A percentile compares a stretch with the other conserved stretches of the same genome.
Conservation (phyloP, 495 filamentous ascomycete genomes). For the Aspergillus nanangensis region DNA sequence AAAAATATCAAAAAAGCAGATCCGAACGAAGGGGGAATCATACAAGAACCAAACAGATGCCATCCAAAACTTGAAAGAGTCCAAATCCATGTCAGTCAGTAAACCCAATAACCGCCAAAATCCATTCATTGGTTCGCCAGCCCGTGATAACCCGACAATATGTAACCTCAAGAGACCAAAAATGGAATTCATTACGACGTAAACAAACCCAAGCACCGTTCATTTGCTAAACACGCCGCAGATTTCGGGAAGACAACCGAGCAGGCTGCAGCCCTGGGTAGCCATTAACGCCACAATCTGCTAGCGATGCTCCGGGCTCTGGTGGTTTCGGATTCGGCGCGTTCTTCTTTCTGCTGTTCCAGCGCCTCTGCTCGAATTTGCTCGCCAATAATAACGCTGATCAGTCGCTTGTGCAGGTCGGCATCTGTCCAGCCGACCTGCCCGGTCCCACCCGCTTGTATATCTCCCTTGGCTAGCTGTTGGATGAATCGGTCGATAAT, state of each 20-base stretch:
- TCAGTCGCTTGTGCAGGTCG: slow-evolving; percentile 40
- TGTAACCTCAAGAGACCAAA: slow-evolving; percentile 19
- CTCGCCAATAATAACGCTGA: slow-evolving; percentile 46
- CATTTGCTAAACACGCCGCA: too few relatives aligned
- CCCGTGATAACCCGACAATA: slow-evolving; percentile 14
- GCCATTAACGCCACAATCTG: slow-evolving; percentile 26
- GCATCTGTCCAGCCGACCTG: slow-evolving; percentile 44
- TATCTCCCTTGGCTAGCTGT: slow-evolving; percentile 32
- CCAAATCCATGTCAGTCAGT: slow-evolving; percentile 11
- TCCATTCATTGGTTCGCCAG: slow-evolving; percentile 9
- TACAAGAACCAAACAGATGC: slow-evolving; percentile 11
- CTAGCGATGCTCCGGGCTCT: slow-evolving; percentile 20
- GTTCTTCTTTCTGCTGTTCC: slow-evolving; percentile 13
- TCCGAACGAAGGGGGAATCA: slow-evolving; percentile 11
- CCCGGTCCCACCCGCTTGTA: slow-evolving; percentile 36
- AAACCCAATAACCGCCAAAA: slow-evolving; percentile 6
- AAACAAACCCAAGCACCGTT: too few relatives aligned
- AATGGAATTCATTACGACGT: slow-evolving; percentile 6
- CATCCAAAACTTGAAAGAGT: slow-evolving; percentile 8
- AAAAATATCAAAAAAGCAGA: slow-evolving; percentile 6
- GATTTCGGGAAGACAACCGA: too few relatives aligned
- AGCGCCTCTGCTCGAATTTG: slow-evolving; percentile 38
- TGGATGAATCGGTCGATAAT: slow-evolving; percentile 42
- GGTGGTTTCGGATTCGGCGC: not conserved
- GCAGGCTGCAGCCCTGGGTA: too few relatives aligned